Evolutionary conservation across 169 alveolate genomes (phyloP), one percentile per base, ranked within the genome.

Genomic region (Cryptosporidium xiaoi): DNA sequence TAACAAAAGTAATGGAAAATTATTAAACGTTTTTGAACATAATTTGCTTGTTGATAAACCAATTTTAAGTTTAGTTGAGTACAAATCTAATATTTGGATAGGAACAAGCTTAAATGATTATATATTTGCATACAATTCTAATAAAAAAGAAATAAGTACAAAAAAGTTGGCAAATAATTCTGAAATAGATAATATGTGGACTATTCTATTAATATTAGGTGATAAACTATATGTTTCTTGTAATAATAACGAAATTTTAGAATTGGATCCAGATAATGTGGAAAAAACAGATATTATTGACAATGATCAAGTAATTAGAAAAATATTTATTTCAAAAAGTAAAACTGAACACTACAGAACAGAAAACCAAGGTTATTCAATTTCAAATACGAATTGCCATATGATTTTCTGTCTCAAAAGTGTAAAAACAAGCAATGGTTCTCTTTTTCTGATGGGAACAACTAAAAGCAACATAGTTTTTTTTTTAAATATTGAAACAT

Each of bases 371-470:
- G 10, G 10, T 40, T 40, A 3, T 40, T 40, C 10, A 40, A 40
- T 40, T 40, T 40, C 48, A 40, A 40, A 40, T 53, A 53, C 33
- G 33, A 27, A 24, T 27, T 6, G 6, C 4, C 24, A 62, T 62
- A 33, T 34, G 4, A 33, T 62, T 20, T 62, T 62, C 18, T 20
- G 46, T 33, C 8, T 62, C 6, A 33, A 62, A 62, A 20, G 13
- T 33, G 20, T 53, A n/a, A 20, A 62, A 20, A 62, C 33, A 62
- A 29, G 18, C 18, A 20, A 20, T 2, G 33, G 33, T 62, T 27
- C 36, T 15, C 46, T 12, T 24, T 71, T 51, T 60, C n/a, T 77
- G 20, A 27, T 77, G 13, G 64, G 87, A 15, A 77, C 64, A n/a
- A 60, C 71, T 24, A 77, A 24, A 46, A 62, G 31, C 51, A 77